A percentile compares a stretch with the other conserved stretches of the same genome.
phyloP scores from a whole-genome alignment of 345 rosid genomes.

The Punica granatum region DNA sequence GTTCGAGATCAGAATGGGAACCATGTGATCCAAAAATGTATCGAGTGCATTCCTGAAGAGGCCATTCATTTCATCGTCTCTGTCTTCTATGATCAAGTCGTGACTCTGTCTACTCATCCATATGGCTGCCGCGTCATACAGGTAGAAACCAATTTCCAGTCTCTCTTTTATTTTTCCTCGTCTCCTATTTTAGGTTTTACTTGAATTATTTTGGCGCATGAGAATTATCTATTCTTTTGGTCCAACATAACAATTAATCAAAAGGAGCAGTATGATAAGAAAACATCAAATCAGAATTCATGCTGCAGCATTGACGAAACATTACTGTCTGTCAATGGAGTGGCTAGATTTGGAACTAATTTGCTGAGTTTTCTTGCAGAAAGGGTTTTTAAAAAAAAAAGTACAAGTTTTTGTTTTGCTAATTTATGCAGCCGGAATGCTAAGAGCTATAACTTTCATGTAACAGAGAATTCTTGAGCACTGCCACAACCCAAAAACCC shows the following conservation, averaged over 20 bases:
- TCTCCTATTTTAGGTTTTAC: not conserved
- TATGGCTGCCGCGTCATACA: conserved; percentile 98
- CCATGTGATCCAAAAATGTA: conserved; percentile 96
- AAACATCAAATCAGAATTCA: not conserved
- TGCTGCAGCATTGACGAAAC: not conserved
- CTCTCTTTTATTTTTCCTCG: not conserved
- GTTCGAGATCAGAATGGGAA: conserved; percentile 98
- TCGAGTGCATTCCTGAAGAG: conserved; percentile 89
- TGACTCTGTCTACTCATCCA: conserved; percentile 80
- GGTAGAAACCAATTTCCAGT: conserved; percentile 28
- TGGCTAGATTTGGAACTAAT: not conserved
- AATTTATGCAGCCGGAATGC: conserved; percentile 2
- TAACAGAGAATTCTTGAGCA: conserved; percentile 89
- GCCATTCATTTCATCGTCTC: conserved; percentile 68
- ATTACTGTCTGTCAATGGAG: not conserved
- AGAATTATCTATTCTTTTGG: not conserved
- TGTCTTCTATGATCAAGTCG: conserved; percentile 86
- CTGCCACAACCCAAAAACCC: conserved; percentile 66
- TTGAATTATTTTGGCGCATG: not conserved
- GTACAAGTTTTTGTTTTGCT: not conserved
- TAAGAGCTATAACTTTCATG: conserved; percentile 13
- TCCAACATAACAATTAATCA: not conserved
- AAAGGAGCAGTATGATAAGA: not conserved
- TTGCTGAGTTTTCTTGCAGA: not conserved
- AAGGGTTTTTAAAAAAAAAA: not conserved